Conservation (phyloP, 2,329 filamentous ascomycete species). For the Penicillium paneum region DNA sequence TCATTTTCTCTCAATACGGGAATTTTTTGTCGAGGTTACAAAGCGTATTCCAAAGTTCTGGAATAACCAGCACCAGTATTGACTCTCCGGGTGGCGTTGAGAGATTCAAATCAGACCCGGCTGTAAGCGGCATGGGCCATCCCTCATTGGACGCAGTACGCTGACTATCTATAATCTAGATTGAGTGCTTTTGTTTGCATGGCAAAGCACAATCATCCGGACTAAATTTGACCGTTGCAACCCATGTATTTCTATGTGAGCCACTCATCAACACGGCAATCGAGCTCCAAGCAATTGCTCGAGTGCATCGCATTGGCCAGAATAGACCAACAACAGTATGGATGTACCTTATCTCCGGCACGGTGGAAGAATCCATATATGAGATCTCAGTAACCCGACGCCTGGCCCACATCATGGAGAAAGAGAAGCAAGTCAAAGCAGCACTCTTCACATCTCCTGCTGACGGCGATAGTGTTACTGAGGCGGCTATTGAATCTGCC, state of each 20-base stretch:
- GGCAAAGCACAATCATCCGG: constrained; percentile 85
- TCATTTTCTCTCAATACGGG: constrained; percentile 90
- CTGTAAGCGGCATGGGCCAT: constrained; percentile 30
- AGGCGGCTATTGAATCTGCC: constrained; percentile 71
- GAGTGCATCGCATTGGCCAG: constrained; percentile 93
- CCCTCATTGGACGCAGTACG: background rate
- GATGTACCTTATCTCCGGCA: constrained; percentile 88
- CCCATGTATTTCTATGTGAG: constrained; percentile 91
- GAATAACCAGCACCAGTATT: constrained; percentile 71
- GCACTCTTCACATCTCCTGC: constrained; percentile 1
- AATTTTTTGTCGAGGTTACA: constrained; percentile 74
- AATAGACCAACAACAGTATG: constrained; percentile 84
- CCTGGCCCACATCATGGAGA: constrained; percentile 68
- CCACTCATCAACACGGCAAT: constrained; percentile 90
- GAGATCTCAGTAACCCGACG: constrained; percentile 76
- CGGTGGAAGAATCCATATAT: constrained; percentile 90
- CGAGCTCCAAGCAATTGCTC: constrained; percentile 90
- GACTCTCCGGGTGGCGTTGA: constrained; percentile 66
- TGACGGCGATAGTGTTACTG: constrained; percentile 35
- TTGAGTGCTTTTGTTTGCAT: constrained; percentile 85
- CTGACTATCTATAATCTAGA: constrained; percentile 31
- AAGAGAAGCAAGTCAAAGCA: constrained; percentile 34
- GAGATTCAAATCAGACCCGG: constrained; percentile 71
- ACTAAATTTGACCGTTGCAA: constrained; percentile 87
- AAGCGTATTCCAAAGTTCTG: constrained; percentile 66